Conservation (phyloP, 257 asterid species). For the Voacanga thouarsii region DNA sequence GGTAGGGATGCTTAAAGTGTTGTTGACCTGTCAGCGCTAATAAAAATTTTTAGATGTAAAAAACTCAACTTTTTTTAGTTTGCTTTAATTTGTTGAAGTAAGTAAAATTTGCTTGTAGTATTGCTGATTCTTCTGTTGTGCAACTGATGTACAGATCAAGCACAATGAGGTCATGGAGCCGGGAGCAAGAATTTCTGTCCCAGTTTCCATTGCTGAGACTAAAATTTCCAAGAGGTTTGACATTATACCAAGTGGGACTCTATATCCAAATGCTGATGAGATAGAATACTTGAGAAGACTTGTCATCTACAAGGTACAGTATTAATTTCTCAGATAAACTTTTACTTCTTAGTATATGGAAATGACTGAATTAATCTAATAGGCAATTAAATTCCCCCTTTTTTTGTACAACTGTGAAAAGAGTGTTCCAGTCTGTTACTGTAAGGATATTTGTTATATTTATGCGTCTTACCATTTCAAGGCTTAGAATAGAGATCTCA, state of each 20-base stretch:
- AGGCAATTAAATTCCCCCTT: not conserved
- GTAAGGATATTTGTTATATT: no score
- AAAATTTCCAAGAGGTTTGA: slow-evolving; percentile 76
- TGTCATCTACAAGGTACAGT: slow-evolving; percentile 71
- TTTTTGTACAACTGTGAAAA: not conserved
- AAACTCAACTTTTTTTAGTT: not conserved
- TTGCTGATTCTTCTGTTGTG: slow-evolving; percentile 6
- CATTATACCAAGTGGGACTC: slow-evolving; percentile 80
- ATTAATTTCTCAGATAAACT: slow-evolving; percentile 8
- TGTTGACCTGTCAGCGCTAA: not conserved
- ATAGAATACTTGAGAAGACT: slow-evolving; percentile 78
- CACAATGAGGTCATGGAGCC: slow-evolving; percentile 66
- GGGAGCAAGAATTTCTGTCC: slow-evolving; percentile 60
- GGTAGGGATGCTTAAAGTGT: slow-evolving; percentile 36
- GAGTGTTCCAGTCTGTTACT: not conserved
- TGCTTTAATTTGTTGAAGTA: not conserved
- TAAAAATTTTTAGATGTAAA: not conserved
- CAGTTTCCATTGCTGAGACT: slow-evolving; percentile 74
- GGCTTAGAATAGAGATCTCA: not conserved
- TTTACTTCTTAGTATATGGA: not conserved
- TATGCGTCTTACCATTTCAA: not conserved
- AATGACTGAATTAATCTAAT: not conserved
- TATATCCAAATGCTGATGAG: slow-evolving; percentile 93
- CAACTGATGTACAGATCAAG: slow-evolving; percentile 47
- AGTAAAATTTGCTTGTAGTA: not conserved